Base-by-base conservation (phyloP, 345 rosid genomes). In the Barbarea vulgaris region DNA sequence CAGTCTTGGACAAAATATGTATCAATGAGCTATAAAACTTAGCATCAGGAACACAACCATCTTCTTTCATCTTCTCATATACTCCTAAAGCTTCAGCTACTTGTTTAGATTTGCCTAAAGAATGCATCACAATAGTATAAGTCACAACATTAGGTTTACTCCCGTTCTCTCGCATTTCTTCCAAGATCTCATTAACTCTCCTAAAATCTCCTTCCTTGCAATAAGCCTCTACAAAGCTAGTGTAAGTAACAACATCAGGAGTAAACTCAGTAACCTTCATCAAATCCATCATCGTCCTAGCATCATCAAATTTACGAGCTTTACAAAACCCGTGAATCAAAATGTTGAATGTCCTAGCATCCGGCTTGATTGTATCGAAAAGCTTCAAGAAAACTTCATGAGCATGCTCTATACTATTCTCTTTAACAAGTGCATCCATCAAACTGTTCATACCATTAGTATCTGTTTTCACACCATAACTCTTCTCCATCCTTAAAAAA, bases 391-490 rank as follows among this genome's bases (percentile, higher is more conserved):
- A 77, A 52, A 69, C 86, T 28, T 78, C 75, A 39, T 31, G 74
- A 57, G 97, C 98, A 72, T 78, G 83, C 83, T 91, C 97, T 44
- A 87, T 88, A 34, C 89, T 81, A 6, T 82, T 82, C 74, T 78
- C 93, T 55, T 93, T 91, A 24, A 79, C 90, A 86, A 93, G 83
- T 50, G 95, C 89, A 84, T 89, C 97, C 88, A 91, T 83, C 73
- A 93, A 54, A 21, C 54, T 41, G 65, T 85, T 88, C 88, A 88
- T 67, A 58, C 86, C 89, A 70, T 13, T 67, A 14, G 64, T 58
- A 54, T 91, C 87, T 66, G 64, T 81, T 13, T 56, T 71, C 21
- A 89, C 61, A 74, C 93, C 91, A 69, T 82, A 83, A 7, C 76
- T 83, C 24, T 30, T 81, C 64, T 89, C 94, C 53, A 91, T 57